Percentiles rank a stretch among this genome's conserved stretches.
Evolutionary conservation across 2,329 filamentous ascomycete species (phyloP).

Genomic region (Clonostachys solani): DNA sequence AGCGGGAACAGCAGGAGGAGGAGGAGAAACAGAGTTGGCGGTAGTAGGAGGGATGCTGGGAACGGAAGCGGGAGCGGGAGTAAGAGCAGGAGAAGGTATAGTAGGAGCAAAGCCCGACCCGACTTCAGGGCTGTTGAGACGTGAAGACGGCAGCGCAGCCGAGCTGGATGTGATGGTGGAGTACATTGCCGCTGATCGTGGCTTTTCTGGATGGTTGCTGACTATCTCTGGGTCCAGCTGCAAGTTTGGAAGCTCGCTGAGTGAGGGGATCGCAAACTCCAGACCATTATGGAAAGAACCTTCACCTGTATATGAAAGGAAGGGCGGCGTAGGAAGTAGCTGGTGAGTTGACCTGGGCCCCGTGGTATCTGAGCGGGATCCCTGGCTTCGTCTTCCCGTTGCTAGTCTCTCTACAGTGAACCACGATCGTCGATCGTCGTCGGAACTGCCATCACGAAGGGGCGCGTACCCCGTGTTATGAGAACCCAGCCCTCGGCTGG

Average conservation of each 20-base stretch:
- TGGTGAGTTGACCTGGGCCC: conserved; percentile 22
- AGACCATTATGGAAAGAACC: conserved; percentile 18
- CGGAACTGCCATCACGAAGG: conserved; percentile 6
- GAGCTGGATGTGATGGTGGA: conserved; percentile 26
- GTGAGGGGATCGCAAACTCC: conserved; percentile 18
- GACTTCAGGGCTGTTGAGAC: background rate
- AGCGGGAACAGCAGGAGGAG: no score
- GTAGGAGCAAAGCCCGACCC: no score
- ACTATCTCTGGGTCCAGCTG: background rate
- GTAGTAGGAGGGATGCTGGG: background rate
- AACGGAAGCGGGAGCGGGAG: background rate
- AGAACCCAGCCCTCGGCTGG: conserved; percentile 13
- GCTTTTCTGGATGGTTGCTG: background rate
- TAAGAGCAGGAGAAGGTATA: no score
- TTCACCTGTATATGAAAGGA: conserved; percentile 14
- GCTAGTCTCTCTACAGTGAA: conserved; percentile 22
- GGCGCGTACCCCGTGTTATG: conserved; percentile 7
- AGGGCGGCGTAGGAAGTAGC: conserved; percentile 19
- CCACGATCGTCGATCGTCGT: conserved; percentile 24
- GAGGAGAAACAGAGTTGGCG: conserved; percentile 2
- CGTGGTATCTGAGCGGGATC: conserved; percentile 17
- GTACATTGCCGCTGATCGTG: conserved; percentile 10
- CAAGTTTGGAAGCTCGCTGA: conserved; percentile 16
- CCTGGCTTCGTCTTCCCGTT: conserved; percentile 14
- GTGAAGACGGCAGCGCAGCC: conserved; percentile 15